A percentile compares a stretch with the other conserved stretches of the same genome.
These are phyloP conservation scores for Larix kaempferi DNA, from an alignment of 75 land plant species.

Conservation along the genomic window DNA sequence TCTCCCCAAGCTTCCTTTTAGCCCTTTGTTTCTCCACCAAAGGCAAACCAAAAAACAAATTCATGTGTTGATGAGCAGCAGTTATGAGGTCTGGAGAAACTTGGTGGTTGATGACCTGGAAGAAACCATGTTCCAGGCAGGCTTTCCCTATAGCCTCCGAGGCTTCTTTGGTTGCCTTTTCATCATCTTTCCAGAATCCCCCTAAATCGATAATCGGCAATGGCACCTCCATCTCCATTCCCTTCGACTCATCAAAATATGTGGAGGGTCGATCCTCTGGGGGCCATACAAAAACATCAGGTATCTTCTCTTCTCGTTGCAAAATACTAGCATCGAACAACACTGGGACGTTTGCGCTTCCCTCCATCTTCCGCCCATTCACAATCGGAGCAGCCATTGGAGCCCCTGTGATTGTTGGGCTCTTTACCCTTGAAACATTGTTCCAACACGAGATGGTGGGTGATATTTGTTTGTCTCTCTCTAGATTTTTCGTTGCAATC, in stretches of 20 bases:
- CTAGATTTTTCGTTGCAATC: too few species aligned
- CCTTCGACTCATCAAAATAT: neutral
- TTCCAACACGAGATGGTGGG: too few species aligned
- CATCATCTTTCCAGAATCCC: constrained; percentile 17
- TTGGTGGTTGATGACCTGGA: constrained; percentile 72
- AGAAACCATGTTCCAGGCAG: constrained; percentile 61
- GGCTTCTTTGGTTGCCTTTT: neutral
- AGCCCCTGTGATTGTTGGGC: too few species aligned
- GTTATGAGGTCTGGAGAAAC: constrained; percentile 32
- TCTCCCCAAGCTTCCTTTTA: constrained; percentile 26
- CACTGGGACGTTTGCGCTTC: too few species aligned
- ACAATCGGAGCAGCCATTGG: too few species aligned
- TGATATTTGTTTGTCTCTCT: too few species aligned
- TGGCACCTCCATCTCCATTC: constrained; percentile 9
- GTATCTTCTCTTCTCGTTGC: constrained; percentile 3
- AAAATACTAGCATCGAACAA: too few species aligned
- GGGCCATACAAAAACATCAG: constrained; percentile 38
- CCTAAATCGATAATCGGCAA: constrained; percentile 43
- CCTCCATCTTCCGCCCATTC: too few species aligned
- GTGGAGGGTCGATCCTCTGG: constrained; percentile 15
- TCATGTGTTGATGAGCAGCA: constrained; percentile 29
- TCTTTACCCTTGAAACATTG: too few species aligned
- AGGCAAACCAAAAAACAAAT: constrained; percentile 37
- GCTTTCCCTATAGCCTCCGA: constrained; percentile 23
- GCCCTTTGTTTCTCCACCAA: constrained; percentile 32